Evolutionary conservation across 108 stramenopile species (phyloP).

Genomic region (Cyclotella cryptica): DNA sequence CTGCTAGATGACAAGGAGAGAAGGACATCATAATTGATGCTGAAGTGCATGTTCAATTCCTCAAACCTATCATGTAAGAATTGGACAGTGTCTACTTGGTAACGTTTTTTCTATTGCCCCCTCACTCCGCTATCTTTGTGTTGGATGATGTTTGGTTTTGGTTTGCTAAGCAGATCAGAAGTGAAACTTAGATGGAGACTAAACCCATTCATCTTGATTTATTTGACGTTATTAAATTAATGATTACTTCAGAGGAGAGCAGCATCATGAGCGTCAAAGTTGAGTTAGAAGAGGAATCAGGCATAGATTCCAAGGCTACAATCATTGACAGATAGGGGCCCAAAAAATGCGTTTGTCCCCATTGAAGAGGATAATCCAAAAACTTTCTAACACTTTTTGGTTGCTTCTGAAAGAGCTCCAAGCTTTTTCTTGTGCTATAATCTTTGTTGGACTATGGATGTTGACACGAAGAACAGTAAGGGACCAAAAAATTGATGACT

Average conservation of each 20-base stretch:
- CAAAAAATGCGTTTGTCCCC: neutral
- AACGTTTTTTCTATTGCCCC: too few species aligned
- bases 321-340: constrained; percentile 2
- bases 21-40: constrained; percentile 72
- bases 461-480: neutral
- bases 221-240: constrained; percentile 67
- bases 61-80: constrained; percentile 65
- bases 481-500: constrained; percentile 15
- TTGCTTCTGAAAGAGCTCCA: neutral
- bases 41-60: constrained; percentile 80
- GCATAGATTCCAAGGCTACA: neutral
- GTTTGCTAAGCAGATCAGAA: constrained; percentile 77
- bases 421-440: constrained; percentile 2
- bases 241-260: constrained; percentile 22
- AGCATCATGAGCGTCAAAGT: neutral
- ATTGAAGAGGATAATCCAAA: constrained; percentile 1
- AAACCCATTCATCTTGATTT: constrained; percentile 69
- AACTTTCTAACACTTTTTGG: neutral
- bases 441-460: constrained; percentile 9
- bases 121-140: too few species aligned
- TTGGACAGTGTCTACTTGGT: too few species aligned
- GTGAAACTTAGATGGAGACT: constrained; percentile 72
- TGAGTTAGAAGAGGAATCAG: constrained; percentile 17
- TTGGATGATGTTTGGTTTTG: constrained; percentile 11
- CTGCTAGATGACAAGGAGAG: constrained; percentile 61